Base-by-base conservation (phyloP, 176 grass and related monocot species). In the Echinochloa phyllopogon region DNA sequence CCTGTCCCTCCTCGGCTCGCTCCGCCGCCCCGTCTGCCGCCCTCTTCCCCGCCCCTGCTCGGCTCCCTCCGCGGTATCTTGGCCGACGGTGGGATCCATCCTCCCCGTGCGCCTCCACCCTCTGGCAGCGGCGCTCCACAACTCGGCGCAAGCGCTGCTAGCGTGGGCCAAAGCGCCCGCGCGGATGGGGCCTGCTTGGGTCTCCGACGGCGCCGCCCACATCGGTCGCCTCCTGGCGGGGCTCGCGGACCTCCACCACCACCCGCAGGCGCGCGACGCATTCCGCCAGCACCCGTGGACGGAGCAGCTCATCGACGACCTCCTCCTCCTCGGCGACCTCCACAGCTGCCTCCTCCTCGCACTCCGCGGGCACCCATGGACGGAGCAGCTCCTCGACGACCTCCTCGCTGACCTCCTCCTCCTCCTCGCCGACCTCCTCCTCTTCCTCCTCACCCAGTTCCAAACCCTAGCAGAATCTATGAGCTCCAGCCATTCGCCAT, bases 231-330 rank as follows among this genome's bases (percentile, higher is more conserved):
- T 94, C 16, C 81, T 92, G 16, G 45, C 66, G 1, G 77, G 57
- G 0, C 76, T 94, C 4, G 18, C 90, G 1, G 89, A 85, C 17
- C 81, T 94, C 3, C 79, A 92, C 16, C 76, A 73, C 72, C 89
- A 94, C 72, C 92, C 92, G 65, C 87, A 92, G 76, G 87, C 87
- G 0, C 77, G 78, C 10, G 92, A 94, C 50, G 79, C 87, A 27
- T 87, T 94, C 29, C 92, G 77, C 1, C 59, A 80, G 6, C 60
- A 74, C 48, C 84, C 71, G 1, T 92, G 82, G 82, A 83, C 87
- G 41, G 89, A 92, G 53, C 89, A 82, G 75, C 84, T 89, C 3
- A 81, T 94, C 17, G 92, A 92, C 52, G 87, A 92, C 84, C 81
- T 92, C 38, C 85, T 92, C 89, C 76, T 77, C 23, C 85, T 94